These are phyloP conservation scores for Didymella arachidicola DNA, from an alignment of 2,329 filamentous ascomycete genomes.

Conservation along the genomic window DNA sequence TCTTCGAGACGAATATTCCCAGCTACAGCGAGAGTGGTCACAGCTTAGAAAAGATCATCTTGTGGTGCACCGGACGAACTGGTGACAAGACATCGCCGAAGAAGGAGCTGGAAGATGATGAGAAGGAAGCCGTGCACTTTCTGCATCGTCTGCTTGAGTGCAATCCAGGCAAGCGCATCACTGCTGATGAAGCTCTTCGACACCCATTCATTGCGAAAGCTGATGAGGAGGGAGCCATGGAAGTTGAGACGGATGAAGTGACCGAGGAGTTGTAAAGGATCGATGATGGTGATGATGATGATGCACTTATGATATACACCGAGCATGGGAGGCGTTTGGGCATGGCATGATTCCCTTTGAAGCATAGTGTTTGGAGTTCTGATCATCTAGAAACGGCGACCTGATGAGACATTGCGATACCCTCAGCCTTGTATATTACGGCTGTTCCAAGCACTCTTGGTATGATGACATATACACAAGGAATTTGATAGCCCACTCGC, in stretches of 20 bases:
- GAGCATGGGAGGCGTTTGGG: constrained; percentile 37
- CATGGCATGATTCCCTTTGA: constrained; percentile 15
- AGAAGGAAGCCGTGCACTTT: constrained; percentile 77
- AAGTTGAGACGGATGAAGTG: constrained; percentile 47
- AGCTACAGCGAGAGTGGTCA: constrained; percentile 88
- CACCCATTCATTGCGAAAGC: constrained; percentile 70
- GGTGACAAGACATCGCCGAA: constrained; percentile 58
- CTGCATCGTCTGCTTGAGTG: constrained; percentile 76
- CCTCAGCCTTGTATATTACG: constrained; percentile 37
- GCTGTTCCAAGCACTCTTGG: constrained; percentile 10
- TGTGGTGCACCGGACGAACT: constrained; percentile 89
- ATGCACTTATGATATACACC: constrained; percentile 28
- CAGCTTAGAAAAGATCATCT: constrained; percentile 87
- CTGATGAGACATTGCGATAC: constrained; percentile 42
- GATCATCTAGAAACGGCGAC: constrained; percentile 28
- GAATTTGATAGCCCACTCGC: constrained; percentile 13
- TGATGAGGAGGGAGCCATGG: constrained; percentile 35
- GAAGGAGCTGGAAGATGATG: constrained; percentile 68
- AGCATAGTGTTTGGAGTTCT: constrained; percentile 43
- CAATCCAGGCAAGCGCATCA: constrained; percentile 76
- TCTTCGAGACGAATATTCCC: constrained; percentile 91
- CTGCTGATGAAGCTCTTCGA: constrained; percentile 74
- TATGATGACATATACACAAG: constrained; percentile 18
- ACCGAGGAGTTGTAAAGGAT: constrained; percentile 30
- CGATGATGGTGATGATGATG: constrained; percentile 19